phyloP scores from a whole-genome alignment of 352 stramenopile species.

The Pythium myriotylum region DNA sequence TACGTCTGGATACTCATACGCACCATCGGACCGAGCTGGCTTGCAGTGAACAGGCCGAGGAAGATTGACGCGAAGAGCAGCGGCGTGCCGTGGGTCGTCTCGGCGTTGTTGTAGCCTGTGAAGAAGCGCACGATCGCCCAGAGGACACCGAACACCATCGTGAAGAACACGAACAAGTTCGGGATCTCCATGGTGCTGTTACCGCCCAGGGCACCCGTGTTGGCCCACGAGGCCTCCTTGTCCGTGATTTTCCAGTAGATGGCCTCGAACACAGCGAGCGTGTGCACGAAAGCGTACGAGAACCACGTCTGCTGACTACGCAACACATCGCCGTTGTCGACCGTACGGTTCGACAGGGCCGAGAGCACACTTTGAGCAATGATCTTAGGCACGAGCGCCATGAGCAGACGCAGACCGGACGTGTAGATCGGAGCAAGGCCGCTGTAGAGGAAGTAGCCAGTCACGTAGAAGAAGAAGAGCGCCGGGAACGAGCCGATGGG shows the following conservation, averaged over 20 bases:
- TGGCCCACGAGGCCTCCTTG: constrained; percentile 79
- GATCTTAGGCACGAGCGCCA: constrained; percentile 80
- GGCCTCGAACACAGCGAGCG: constrained; percentile 68
- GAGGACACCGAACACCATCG: constrained; percentile 58
- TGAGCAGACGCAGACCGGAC: constrained; percentile 63
- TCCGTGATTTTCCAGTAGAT: constrained; percentile 86
- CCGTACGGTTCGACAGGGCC: constrained; percentile 76
- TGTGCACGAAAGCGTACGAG: constrained; percentile 83
- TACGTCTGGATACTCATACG: constrained; percentile 89
- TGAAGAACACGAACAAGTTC: constrained; percentile 80
- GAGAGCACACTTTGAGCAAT: constrained; percentile 75
- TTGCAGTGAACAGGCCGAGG: constrained; percentile 80
- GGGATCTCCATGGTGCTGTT: constrained; percentile 68
- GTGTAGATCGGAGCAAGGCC: constrained; percentile 85
- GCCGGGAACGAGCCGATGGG: constrained; percentile 77
- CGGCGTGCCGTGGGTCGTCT: constrained; percentile 76
- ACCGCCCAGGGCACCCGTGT: constrained; percentile 68
- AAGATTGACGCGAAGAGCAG: constrained; percentile 75
- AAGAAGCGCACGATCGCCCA: constrained; percentile 83
- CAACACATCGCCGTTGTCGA: constrained; percentile 85
- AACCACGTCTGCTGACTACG: constrained; percentile 86
- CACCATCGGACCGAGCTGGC: constrained; percentile 78
- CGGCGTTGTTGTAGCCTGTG: constrained; percentile 71
- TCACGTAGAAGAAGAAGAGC: constrained; percentile 86
- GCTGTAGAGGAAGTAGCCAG: constrained; percentile 84